Evolutionary conservation across 805 yeast species (phyloP).

Genomic region (Zygoascus bituminiphila): DNA sequence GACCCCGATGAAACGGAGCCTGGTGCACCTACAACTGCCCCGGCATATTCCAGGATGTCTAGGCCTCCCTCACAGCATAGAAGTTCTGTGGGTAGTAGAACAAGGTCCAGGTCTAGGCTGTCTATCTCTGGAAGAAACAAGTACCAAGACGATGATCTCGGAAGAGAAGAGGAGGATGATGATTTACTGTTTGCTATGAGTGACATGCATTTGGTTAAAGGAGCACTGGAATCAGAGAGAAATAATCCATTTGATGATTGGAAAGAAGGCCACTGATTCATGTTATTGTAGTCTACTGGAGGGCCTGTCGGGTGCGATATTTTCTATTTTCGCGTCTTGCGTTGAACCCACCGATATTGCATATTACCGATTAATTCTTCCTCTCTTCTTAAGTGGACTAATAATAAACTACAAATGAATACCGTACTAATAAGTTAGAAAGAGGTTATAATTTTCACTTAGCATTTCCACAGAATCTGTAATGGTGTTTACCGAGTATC

Average conservation of each 20-base stretch:
- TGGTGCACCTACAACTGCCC: neutral
- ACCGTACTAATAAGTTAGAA: no score
- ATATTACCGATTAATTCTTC: no score
- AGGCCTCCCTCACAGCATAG: neutral
- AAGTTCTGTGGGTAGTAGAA: neutral
- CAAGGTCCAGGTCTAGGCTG: neutral
- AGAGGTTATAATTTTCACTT: no score
- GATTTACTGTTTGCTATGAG: slow-evolving; percentile 33
- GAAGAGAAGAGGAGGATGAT: slow-evolving; percentile 25
- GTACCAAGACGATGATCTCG: slow-evolving; percentile 3
- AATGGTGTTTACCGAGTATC: no score
- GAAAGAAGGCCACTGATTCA: no score
- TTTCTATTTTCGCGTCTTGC: no score
- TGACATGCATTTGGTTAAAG: slow-evolving; percentile 24
- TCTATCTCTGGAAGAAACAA: slow-evolving; percentile 1
- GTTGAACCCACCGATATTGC: no score
- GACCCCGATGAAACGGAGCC: slow-evolving; percentile 1
- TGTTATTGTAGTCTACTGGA: no score
- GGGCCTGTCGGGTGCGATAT: no score
- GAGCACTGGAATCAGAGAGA: neutral
- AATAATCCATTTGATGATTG: neutral
- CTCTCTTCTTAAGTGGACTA: no score
- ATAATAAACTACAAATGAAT: no score
- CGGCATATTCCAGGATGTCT: slow-evolving; percentile 2
- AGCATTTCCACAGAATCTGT: no score